Base-by-base conservation (phyloP, 148 eudicot genomes). In the Rhododendron ovatum region DNA sequence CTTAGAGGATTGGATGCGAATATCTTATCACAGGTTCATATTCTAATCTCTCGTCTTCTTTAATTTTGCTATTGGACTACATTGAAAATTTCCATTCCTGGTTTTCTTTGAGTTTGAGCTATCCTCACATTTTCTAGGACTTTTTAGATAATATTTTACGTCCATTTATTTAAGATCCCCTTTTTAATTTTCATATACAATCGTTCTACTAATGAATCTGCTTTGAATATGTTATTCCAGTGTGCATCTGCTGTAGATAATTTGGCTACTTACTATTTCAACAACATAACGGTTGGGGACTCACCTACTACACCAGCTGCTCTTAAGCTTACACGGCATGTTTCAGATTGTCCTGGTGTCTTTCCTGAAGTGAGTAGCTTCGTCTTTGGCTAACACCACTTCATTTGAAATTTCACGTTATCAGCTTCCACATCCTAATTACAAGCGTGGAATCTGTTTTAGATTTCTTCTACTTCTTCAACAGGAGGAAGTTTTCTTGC, bases 231-330 rank as follows among this genome's bases (percentile, higher is more conserved):
- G 35, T 41, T 35, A 76, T 84, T 78, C 83, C 95, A 97, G 99
- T 94, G 98, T 88, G 98, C 99, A 75, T 93, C 96, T 80, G 96
- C 99, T n/a, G 89, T 97, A 81, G 99, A 97, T 85, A 91, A 95
- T 88, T 88, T 97, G 91, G 99, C 98, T 82, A 88, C 98, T 83
- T 97, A 88, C 87, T 97, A 97, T 90, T 97, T 95, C 90, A 93
- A 95, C 89, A 93, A 95, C 92, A 91, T 97, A 85, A 97, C 98
- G 82, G 90, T 93, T 92, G 98, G 98, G 82, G 99, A 97, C 78
- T 95, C 93, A 53, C 94, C 98, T 84, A 89, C 94, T 59, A 90
- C 91, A 86, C 95, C 96, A 74, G 94, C 98, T 85, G 93, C 98
- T 77, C 86, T 93, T 89, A 95, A 90, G 86, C 95, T 97, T 86